Conservation (phyloP, 192 early-diverging fungal genomes). For the Obelidium mucronatum region DNA sequence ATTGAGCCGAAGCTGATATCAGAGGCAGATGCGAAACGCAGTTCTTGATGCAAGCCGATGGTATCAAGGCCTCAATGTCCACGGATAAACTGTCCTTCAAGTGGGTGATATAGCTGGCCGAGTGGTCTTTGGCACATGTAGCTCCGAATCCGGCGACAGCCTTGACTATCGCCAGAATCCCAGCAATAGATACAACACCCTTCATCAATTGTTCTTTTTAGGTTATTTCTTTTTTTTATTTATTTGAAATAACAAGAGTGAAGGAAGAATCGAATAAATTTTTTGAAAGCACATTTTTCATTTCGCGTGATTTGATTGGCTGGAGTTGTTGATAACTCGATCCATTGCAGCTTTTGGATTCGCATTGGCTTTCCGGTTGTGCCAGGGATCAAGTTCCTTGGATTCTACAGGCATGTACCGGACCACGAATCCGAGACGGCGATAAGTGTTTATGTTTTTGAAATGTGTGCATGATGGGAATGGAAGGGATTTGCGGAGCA, state of each 20-base stretch:
- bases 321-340: too few relatives aligned
- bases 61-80: neutral
- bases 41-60: neutral
- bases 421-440: conserved; percentile 31
- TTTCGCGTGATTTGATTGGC: too few relatives aligned
- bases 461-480: conserved; percentile 3
- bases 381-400: conserved; percentile 12
- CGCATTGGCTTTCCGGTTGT: neutral
- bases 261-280: neutral
- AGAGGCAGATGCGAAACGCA: conserved; percentile 11
- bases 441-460: conserved; percentile 16
- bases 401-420: conserved; percentile 15
- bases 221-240: neutral
- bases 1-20: neutral
- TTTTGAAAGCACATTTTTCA: too few relatives aligned
- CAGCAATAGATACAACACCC: too few relatives aligned
- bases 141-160: neutral
- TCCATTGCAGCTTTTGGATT: too few relatives aligned
- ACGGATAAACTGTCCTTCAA: neutral
- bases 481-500: conserved; percentile 6
- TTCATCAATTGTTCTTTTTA: neutral
- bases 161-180: neutral
- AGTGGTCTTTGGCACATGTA: neutral
- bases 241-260: neutral
- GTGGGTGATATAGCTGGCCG: neutral